Percentiles rank a stretch among this genome's conserved stretches.
Conservation (phyloP, 208 protist species). For the Leishmania major region DNA sequence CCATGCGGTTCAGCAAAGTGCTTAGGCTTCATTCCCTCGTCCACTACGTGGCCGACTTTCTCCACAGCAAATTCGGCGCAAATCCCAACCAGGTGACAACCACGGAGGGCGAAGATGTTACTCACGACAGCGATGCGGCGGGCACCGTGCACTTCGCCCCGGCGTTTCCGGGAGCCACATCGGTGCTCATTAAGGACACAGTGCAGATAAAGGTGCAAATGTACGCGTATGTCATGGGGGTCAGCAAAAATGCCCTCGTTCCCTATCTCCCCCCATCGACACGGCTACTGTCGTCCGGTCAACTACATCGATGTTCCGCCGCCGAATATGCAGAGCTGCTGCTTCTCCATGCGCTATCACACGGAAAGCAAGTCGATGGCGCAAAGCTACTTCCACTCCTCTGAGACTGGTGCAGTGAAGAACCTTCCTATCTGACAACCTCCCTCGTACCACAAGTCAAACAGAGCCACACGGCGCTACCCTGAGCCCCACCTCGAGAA, state of each 20-base stretch:
- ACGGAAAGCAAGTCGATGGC: slow-evolving; percentile 23
- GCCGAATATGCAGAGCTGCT: background rate
- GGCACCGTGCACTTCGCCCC: slow-evolving; percentile 23
- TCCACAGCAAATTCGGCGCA: background rate
- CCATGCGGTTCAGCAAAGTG: background rate
- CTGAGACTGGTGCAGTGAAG: slow-evolving; percentile 15
- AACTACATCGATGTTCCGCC: slow-evolving; percentile 39
- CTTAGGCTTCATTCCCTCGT: slow-evolving; percentile 9
- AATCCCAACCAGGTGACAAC: slow-evolving; percentile 11
- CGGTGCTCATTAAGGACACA: slow-evolving; percentile 3
- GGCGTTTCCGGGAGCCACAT: slow-evolving; percentile 23
- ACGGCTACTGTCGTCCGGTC: slow-evolving; percentile 26
- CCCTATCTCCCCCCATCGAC: slow-evolving; percentile 29
- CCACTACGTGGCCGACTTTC: background rate
- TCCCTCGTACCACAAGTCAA: slow-evolving; percentile 18
- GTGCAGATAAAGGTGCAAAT: background rate
- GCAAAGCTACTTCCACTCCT: slow-evolving; percentile 17
- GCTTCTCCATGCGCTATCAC: slow-evolving; percentile 3
- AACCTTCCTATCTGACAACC: slow-evolving; percentile 25
- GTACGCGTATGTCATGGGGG: background rate
- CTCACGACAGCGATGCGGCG: slow-evolving; percentile 15
- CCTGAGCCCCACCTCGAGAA: slow-evolving; percentile 35
- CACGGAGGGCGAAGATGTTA: slow-evolving; percentile 23
- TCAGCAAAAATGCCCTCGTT: no score
- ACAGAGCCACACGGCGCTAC: slow-evolving; percentile 17